Conservation (phyloP, 345 rosid species). For the Cardamine chenopodiifolia region DNA sequence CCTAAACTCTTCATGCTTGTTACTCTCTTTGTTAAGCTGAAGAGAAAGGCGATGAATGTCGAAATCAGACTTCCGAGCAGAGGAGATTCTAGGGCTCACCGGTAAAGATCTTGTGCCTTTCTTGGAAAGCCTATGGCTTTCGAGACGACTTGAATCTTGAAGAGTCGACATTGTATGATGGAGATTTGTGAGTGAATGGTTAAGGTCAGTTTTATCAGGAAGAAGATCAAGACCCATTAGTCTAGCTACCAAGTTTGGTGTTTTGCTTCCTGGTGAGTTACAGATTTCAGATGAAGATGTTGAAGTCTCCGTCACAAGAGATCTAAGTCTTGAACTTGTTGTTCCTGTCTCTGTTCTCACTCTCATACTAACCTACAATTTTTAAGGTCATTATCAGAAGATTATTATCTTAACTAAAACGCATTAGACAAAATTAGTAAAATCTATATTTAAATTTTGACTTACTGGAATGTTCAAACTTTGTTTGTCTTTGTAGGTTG, state of each 20-base stretch:
- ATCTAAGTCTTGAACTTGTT: conserved; percentile 40
- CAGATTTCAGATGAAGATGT: conserved; percentile 57
- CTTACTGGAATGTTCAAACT: conserved; percentile 60
- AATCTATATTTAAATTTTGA: background rate
- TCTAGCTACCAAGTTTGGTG: conserved; percentile 83
- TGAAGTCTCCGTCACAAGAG: conserved; percentile 35
- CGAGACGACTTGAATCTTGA: conserved; percentile 31
- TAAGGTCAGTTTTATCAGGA: conserved; percentile 48
- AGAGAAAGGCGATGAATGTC: conserved; percentile 70
- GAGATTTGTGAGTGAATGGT: conserved; percentile 39
- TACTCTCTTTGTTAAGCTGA: conserved; percentile 59
- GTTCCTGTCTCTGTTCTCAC: conserved; percentile 52
- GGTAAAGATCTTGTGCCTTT: conserved; percentile 61
- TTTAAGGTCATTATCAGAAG: conserved; percentile 14
- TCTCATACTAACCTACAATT: conserved; percentile 59
- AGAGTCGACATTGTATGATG: conserved; percentile 34
- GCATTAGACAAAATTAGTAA: conserved; percentile 13
- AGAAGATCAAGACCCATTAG: conserved; percentile 95
- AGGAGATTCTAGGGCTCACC: conserved; percentile 76
- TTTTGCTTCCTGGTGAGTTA: conserved; percentile 71
- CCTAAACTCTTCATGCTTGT: conserved; percentile 42
- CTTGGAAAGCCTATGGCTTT: conserved; percentile 31
- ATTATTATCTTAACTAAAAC: conserved; percentile 7
- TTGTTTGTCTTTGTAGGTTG: conserved; percentile 44
- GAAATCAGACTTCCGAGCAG: conserved; percentile 70